Conservation (phyloP, 345 rosid genomes). For the Triadica sebifera region DNA sequence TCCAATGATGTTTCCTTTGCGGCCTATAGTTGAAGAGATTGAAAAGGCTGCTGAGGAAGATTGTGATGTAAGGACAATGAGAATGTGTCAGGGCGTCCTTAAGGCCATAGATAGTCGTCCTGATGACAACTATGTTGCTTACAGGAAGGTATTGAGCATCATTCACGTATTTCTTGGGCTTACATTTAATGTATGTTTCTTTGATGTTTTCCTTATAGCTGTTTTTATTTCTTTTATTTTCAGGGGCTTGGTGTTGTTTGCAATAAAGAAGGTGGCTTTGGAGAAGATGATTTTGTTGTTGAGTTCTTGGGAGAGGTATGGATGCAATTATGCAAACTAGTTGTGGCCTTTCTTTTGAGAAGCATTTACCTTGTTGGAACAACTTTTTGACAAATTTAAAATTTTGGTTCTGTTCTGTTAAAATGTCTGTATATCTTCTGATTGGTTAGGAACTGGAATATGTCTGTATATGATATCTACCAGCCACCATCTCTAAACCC, state of each 20-base stretch:
- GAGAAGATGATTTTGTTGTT: conserved; percentile 93
- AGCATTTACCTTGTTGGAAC: neutral
- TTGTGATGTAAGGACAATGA: conserved; percentile 57
- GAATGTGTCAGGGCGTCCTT: conserved; percentile 74
- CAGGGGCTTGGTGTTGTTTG: conserved; percentile 99
- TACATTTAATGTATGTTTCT: neutral
- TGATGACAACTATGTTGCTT: conserved; percentile 94
- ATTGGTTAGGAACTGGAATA: neutral
- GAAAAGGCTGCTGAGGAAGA: conserved; percentile 64
- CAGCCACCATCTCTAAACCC: neutral
- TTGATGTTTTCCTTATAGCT: conserved; percentile 14
- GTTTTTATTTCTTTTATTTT: conserved; percentile 19
- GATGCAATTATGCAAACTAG: conserved; percentile 9
- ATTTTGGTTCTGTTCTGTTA: neutral
- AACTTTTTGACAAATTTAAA: neutral
- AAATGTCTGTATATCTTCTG: neutral
- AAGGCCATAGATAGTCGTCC: conserved; percentile 83
- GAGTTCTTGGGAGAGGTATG: conserved; percentile 99
- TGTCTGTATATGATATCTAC: neutral
- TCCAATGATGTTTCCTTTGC: conserved; percentile 81
- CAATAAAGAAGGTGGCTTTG: conserved; percentile 92
- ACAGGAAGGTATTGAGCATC: conserved; percentile 68
- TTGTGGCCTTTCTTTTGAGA: neutral
- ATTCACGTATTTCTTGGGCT: neutral
- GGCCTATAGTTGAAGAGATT: conserved; percentile 83